Base-by-base conservation (phyloP, 345 rosid species). In the Schrenkiella parvula region DNA sequence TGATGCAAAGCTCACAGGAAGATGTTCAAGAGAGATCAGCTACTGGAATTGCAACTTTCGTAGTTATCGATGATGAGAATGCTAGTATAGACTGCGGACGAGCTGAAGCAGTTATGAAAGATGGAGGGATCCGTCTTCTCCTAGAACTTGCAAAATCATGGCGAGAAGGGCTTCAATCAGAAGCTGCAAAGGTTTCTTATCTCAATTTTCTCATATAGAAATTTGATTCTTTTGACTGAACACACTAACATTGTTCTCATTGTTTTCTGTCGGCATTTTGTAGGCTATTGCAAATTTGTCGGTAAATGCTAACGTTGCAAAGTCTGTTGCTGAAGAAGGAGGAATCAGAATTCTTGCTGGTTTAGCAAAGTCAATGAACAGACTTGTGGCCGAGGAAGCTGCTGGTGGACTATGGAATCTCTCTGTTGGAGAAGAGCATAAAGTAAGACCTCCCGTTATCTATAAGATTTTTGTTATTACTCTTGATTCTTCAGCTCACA, bases 371-470 rank as follows among this genome's bases (percentile, higher is more conserved):
- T 90, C 96, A 31, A 84, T 78, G 90, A 90, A 88, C 66, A 88
- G 86, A 80, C 82, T 86, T 50, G 90, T 90, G 43, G 93, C 93
- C 17, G 96, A 90, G 76, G 93, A 86, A 82, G 96, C 96, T 61
- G 93, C 96, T 38, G 96, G 93, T 66, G 96, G 93, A 56, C 77
- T 90, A 47, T 88, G 93, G 96, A 90, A 90, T 77, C 92, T 90
- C 57, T 90, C 96, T 29, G 96, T 88, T 5, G 96, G 93, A 80
- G 96, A 90, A 80, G 96, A 88, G 64, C 96, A 90, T 77, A 88
- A 90, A 90, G 96, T 85, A 81, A 55, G 21, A 29, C n/a, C 38
- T 15, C 66, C 22, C 8, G 3, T 50, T n/a, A 66, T 35, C 23
- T 55, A 6, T 42, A n/a, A 44, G 15, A 22, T 28, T 37, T 28